Percentiles rank a stretch among this genome's conserved stretches.
Conservation (phyloP, 164 flowering plant species). For the Vitis rotundifolia region DNA sequence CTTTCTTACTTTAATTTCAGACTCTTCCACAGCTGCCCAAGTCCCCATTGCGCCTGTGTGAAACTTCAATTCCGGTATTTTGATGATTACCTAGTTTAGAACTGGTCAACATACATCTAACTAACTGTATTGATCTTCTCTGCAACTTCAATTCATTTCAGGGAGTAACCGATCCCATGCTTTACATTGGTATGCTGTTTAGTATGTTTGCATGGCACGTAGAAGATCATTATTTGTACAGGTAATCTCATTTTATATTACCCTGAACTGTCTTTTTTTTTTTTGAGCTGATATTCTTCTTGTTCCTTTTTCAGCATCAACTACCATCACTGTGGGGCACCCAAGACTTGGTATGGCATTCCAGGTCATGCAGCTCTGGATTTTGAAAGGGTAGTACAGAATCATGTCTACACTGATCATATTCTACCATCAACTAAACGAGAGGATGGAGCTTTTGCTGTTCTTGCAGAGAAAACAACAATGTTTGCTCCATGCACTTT, state of each 20-base stretch:
- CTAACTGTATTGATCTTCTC: background rate
- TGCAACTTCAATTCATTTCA: background rate
- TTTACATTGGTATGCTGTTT: conserved; percentile 27
- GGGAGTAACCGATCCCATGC: conserved; percentile 22
- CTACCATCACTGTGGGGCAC: conserved; percentile 34
- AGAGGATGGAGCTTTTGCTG: conserved; percentile 17
- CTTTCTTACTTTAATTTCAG: conserved; percentile 10
- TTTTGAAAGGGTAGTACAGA: conserved; percentile 21
- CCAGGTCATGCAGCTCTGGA: conserved; percentile 22
- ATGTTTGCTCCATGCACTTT: conserved; percentile 27
- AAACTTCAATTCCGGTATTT: conserved; percentile 22
- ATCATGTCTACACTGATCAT: conserved; percentile 17
- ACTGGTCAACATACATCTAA: too few relatives aligned
- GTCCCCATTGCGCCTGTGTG: conserved; percentile 23
- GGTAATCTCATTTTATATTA: background rate
- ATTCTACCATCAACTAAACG: conserved; percentile 1
- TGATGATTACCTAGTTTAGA: background rate
- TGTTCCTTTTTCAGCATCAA: conserved; percentile 22
- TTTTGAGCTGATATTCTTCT: too few relatives aligned
- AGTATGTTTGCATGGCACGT: conserved; percentile 31
- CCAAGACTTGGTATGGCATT: conserved; percentile 33
- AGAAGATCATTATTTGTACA: conserved; percentile 26
- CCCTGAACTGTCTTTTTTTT: too few relatives aligned
- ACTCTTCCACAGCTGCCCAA: conserved; percentile 13
- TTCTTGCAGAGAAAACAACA: conserved; percentile 28